Evolutionary conservation across 768 basidiomycete genomes (phyloP).

Genomic region (Leccinum obscurum): DNA sequence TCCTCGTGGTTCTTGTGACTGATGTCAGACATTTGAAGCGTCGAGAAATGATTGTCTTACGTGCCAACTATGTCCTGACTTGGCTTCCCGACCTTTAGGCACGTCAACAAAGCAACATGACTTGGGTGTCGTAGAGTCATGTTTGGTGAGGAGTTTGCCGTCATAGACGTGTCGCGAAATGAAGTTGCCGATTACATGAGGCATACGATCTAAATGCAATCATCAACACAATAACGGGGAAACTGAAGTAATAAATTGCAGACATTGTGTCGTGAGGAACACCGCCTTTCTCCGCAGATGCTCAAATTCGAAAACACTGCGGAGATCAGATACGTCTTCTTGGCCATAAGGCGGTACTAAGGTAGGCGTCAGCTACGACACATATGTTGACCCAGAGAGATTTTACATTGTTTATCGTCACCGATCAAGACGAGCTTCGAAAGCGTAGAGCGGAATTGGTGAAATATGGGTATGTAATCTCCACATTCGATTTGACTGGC

Average conservation of each 20-base stretch:
- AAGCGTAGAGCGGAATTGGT: slow-evolving; percentile 26
- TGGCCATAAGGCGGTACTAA: slow-evolving; percentile 79
- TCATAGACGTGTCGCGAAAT: slow-evolving; percentile 70
- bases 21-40: background rate
- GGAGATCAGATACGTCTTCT: slow-evolving; percentile 60
- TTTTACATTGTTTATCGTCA: slow-evolving; percentile 39
- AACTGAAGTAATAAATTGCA: slow-evolving; percentile 20
- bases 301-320: slow-evolving; percentile 72
- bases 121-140: slow-evolving; percentile 39
- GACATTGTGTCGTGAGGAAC: slow-evolving; percentile 76
- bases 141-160: slow-evolving; percentile 54
- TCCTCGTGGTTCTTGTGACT: slow-evolving; percentile 58
- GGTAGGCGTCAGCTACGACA: background rate
- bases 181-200: slow-evolving; percentile 67
- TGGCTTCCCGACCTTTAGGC: slow-evolving; percentile 33
- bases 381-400: background rate
- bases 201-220: slow-evolving; percentile 69
- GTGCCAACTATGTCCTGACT: slow-evolving; percentile 35
- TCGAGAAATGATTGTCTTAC: slow-evolving; percentile 21
- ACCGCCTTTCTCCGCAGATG: slow-evolving; percentile 51
- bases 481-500: slow-evolving; percentile 47
- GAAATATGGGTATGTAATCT: slow-evolving; percentile 39
- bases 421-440: slow-evolving; percentile 42
- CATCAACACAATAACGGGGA: background rate
- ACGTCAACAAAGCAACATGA: slow-evolving; percentile 43